Conservation (phyloP, 2,329 filamentous ascomycete genomes). For the Drechslerella dactyloides region DNA sequence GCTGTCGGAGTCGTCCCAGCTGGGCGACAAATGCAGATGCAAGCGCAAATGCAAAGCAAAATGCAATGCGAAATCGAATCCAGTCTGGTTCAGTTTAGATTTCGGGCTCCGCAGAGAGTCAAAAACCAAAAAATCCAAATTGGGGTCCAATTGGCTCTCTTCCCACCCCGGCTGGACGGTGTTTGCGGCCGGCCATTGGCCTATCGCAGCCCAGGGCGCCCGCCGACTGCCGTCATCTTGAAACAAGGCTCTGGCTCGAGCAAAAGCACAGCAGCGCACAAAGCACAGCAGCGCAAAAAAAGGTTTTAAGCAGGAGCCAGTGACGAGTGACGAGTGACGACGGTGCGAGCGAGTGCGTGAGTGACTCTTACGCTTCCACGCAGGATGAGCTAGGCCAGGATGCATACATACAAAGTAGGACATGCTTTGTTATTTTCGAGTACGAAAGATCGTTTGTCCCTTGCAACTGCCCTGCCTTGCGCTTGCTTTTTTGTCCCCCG, state of each 20-base stretch:
- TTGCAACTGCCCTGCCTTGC: conserved; percentile 18
- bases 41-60: neutral
- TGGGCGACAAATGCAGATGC: neutral
- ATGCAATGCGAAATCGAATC: too few species aligned
- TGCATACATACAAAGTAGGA: neutral
- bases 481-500: neutral
- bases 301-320: too few species aligned
- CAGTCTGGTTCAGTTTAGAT: too few species aligned
- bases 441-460: too few species aligned
- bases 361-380: conserved; percentile 43
- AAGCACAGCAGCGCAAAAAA: too few species aligned
- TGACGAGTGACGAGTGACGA: neutral
- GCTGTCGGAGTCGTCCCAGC: neutral
- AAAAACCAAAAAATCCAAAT: neutral
- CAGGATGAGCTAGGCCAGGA: too few species aligned
- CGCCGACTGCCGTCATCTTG: conserved; percentile 46
- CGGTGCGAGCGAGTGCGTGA: too few species aligned
- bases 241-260: conserved; percentile 44
- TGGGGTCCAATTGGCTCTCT: neutral
- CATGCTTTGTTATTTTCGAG: too few species aligned
- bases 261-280: too few species aligned
- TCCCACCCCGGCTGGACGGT: neutral
- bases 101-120: neutral
- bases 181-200: conserved; percentile 1
- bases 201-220: conserved; percentile 34